Evolutionary conservation across 192 early-diverging fungal species (phyloP).

Genomic region (Mortierella antarctica): DNA sequence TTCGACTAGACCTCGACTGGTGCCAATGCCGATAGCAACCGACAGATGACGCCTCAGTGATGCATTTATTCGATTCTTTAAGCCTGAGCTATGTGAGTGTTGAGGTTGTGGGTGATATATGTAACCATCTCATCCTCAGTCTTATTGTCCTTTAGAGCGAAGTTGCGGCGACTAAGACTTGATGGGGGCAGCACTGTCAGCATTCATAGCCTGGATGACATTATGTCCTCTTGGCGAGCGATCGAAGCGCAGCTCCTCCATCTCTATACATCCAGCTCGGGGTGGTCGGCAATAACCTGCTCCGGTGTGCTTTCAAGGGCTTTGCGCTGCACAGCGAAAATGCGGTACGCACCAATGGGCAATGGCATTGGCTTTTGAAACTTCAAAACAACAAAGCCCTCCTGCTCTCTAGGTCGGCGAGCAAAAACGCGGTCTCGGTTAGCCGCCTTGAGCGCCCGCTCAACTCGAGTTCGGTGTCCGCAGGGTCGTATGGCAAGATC

Average conservation of each 20-base stretch:
- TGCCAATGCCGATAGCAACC: too few relatives aligned
- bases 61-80: too few relatives aligned
- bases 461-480: constrained; percentile 7
- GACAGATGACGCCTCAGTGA: too few relatives aligned
- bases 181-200: constrained; percentile 13
- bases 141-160: constrained; percentile 18
- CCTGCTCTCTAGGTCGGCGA: constrained; percentile 12
- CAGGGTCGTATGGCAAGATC: too few relatives aligned
- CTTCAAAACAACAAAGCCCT: constrained; percentile 24
- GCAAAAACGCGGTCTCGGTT: constrained; percentile 7
- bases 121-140: constrained; percentile 18
- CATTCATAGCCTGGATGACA: constrained; percentile 13
- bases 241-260: constrained; percentile 13
- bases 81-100: too few relatives aligned
- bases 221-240: constrained; percentile 13
- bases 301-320: neutral
- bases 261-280: constrained; percentile 16
- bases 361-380: constrained; percentile 6
- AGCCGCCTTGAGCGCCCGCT: constrained; percentile 16
- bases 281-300: constrained; percentile 15
- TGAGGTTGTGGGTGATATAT: constrained; percentile 13
- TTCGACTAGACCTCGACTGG: too few relatives aligned
- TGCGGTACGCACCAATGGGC: constrained; percentile 17
- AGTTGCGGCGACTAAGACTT: constrained; percentile 21
- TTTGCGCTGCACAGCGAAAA: constrained; percentile 16